These are phyloP conservation scores for Camelina neglecta DNA, from an alignment of 345 rosid species.

Conservation along the genomic window DNA sequence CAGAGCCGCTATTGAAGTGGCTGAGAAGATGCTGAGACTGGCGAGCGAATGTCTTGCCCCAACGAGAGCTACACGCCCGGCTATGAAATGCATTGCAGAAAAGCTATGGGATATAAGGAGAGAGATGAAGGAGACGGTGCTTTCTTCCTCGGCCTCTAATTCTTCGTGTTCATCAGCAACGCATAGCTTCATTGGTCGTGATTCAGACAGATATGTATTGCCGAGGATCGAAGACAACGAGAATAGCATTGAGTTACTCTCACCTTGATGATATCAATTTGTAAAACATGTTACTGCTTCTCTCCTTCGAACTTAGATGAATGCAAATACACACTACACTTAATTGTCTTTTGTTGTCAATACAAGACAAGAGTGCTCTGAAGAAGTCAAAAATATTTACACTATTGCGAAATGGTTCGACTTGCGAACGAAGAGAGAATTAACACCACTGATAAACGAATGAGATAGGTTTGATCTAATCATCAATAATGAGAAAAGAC, in stretches of 20 bases:
- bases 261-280: constrained; percentile 37
- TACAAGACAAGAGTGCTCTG: background rate
- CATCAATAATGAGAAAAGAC: background rate
- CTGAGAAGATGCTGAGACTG: constrained; percentile 65
- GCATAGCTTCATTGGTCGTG: constrained; percentile 38
- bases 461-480: background rate
- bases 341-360: constrained; percentile 3
- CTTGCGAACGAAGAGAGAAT: background rate
- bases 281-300: constrained; percentile 22
- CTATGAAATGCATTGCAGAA: constrained; percentile 78
- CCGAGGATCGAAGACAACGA: constrained; percentile 43
- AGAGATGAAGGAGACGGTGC: constrained; percentile 53
- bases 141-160: constrained; percentile 47
- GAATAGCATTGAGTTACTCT: constrained; percentile 34
- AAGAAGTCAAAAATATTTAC: too few species aligned
- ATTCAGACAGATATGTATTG: constrained; percentile 31
- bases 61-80: constrained; percentile 65
- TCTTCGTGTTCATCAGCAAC: constrained; percentile 45
- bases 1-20: constrained; percentile 63
- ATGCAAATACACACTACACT: constrained; percentile 15
- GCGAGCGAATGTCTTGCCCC: constrained; percentile 68
- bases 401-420: background rate
- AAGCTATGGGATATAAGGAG: constrained; percentile 74
- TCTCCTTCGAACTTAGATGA: constrained; percentile 17
- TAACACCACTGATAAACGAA: background rate